These are phyloP conservation scores for Venturia oleaginea DNA, from an alignment of 2,329 filamentous ascomycete genomes.

Conservation along the genomic window DNA sequence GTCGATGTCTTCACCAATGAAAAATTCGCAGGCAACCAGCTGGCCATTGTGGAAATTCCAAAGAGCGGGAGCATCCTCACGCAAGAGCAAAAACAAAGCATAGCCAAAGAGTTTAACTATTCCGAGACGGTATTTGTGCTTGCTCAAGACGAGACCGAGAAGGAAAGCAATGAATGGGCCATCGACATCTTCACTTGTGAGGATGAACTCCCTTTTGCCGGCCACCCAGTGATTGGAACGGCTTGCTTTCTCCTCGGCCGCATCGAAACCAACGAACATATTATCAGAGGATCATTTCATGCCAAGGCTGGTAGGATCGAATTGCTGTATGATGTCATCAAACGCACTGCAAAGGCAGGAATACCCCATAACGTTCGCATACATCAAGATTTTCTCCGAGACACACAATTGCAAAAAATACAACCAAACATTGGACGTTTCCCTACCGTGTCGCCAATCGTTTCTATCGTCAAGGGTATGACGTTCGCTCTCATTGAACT, in stretches of 20 bases:
- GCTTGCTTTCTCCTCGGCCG: constrained; percentile 38
- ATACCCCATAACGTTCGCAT: constrained; percentile 55
- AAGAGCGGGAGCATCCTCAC: constrained; percentile 23
- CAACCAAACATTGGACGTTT: constrained; percentile 26
- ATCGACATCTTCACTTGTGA: constrained; percentile 47
- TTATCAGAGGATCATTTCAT: constrained; percentile 30
- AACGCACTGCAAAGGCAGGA: constrained; percentile 44
- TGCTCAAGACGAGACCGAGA: constrained; percentile 20
- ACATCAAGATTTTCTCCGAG: constrained; percentile 36
- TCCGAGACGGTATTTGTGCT: constrained; percentile 50
- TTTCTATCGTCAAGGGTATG: constrained; percentile 61
- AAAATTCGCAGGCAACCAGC: constrained; percentile 38
- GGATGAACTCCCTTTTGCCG: constrained; percentile 47
- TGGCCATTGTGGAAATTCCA: constrained; percentile 46
- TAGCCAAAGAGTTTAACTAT: constrained; percentile 49
- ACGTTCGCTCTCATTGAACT: constrained; percentile 60
- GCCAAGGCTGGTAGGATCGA: constrained; percentile 38
- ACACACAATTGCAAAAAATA: constrained; percentile 25
- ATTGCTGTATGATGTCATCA: constrained; percentile 31
- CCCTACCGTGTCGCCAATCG: constrained; percentile 24
- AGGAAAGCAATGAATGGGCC: constrained; percentile 27
- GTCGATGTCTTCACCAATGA: constrained; percentile 11
- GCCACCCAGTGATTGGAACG: constrained; percentile 50
- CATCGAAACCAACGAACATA: constrained; percentile 17
- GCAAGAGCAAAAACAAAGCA: constrained; percentile 43